phyloP scores from a whole-genome alignment of 129 eudicot genomes.

The Ambrosia trifida region DNA sequence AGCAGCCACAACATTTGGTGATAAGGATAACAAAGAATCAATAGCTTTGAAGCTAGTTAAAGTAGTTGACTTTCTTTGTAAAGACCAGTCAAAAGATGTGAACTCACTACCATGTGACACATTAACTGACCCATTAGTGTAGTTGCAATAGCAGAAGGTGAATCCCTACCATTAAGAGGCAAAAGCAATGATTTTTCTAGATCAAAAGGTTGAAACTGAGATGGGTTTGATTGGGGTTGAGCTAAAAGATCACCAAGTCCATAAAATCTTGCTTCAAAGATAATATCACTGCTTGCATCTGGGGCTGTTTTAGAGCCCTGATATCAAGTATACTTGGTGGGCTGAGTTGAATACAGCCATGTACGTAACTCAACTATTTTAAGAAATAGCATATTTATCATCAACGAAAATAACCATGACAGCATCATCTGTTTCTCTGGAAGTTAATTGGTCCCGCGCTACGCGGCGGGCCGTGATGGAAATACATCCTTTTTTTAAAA shows the following conservation, averaged over 20 bases:
- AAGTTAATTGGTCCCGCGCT: too few species aligned
- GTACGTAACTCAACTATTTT: slow-evolving; percentile 58
- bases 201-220: slow-evolving; percentile 66
- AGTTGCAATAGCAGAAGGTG: slow-evolving; percentile 62
- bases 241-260: slow-evolving; percentile 59
- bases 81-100: slow-evolving; percentile 92
- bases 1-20: slow-evolving; percentile 60
- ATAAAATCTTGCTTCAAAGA: slow-evolving; percentile 61
- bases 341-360: slow-evolving; percentile 62
- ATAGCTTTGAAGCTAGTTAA: slow-evolving; percentile 68
- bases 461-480: too few species aligned
- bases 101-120: slow-evolving; percentile 82
- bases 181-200: slow-evolving; percentile 55
- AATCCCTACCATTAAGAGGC: slow-evolving; percentile 66
- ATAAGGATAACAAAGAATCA: slow-evolving; percentile 66
- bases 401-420: too few species aligned
- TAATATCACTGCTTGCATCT: slow-evolving; percentile 64
- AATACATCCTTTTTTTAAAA: too few species aligned
- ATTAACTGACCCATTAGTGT: slow-evolving; percentile 65
- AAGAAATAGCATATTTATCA: too few species aligned
- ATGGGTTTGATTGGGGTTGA: slow-evolving; percentile 61
- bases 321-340: slow-evolving; percentile 72
- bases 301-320: slow-evolving; percentile 48
- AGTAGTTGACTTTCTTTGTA: slow-evolving; percentile 63
- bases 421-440: too few species aligned